Evolutionary conservation across 2,329 filamentous ascomycete genomes (phyloP), one percentile per base, ranked within the genome.

Genomic region (Sclerotinia minor): DNA sequence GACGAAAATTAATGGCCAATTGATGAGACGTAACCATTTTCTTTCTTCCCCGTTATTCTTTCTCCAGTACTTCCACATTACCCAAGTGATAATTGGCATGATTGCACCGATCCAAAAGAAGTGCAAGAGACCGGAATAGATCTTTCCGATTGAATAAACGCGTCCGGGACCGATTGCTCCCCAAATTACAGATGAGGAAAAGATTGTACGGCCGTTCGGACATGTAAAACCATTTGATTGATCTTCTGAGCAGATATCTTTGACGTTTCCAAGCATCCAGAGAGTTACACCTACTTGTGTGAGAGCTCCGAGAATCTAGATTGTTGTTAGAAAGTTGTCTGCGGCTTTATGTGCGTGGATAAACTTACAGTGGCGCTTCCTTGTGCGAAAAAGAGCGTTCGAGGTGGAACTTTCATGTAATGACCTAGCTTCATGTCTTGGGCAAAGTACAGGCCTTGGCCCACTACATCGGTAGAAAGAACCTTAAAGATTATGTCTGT

Each of bases 401-500:
- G 67, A 21, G 64, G 68, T 38, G 70, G 68, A 13, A 70, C 61
- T 47, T 71, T 71, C 81, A 84, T 82, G 70, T 82, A 82, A 72
- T 81, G 80, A 19, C 82, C 83, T 26, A 84, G 77, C 71, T 84
- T 84, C 75, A 84, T 79, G 69, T 83, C 82, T 8, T 78, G 77
- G 2, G 81, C 77, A 69, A 81, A 83, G 8, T 77, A 77, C 24
- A 84, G 76, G 5, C 80, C 80, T 68, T 83, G 81, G 75, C 78
- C 57, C 67, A 81, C 73, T 49, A 80, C 79, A 68, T 81, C 79
- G 2, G 77, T 79, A 4, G 78, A 79, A 5, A 82, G 72, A 70
- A 87, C 89, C 78, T 91, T 91, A 80, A 92, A 91, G 80, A 91
- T 84, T 88, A 92, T 92, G 84, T 91, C 89, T 64, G 87, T 87